Evolutionary conservation across 768 basidiomycete species (phyloP).

Genomic region (Botryobasidium botryosum): DNA sequence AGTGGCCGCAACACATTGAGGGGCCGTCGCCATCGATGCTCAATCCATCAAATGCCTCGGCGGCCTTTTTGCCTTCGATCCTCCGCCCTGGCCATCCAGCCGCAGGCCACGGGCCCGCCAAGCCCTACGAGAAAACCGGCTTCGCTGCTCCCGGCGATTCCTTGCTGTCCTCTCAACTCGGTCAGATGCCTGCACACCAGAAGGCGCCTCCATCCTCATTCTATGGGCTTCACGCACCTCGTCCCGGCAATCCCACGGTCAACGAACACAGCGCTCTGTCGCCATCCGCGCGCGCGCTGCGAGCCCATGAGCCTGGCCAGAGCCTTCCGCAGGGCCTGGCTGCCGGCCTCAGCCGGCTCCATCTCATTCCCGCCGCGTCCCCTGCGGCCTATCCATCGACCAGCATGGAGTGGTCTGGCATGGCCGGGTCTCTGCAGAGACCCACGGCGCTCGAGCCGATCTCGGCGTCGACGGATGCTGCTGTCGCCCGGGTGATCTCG

Average conservation of each 20-base stretch:
- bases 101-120: neutral
- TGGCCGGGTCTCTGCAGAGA: no score
- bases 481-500: no score
- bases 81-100: neutral
- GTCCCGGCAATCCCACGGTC: neutral
- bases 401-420: no score
- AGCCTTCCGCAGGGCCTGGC: constrained; percentile 84
- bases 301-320: constrained; percentile 79
- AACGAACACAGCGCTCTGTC: constrained; percentile 11
- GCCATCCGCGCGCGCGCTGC: constrained; percentile 62
- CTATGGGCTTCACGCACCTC: no score
- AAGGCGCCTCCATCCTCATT: neutral
- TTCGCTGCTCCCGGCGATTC: no score
- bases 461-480: no score
- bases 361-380: constrained; percentile 19
- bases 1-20: neutral
- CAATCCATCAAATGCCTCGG: constrained; percentile 12
- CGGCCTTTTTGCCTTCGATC: constrained; percentile 5
- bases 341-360: constrained; percentile 78
- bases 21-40: constrained; percentile 11
- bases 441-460: no score
- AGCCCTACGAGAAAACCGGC: neutral
- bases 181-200: no score
- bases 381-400: no score
- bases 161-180: no score